Evolutionary conservation across 805 yeast genomes (phyloP).

Genomic region (Hagleromyces aurorensis): DNA sequence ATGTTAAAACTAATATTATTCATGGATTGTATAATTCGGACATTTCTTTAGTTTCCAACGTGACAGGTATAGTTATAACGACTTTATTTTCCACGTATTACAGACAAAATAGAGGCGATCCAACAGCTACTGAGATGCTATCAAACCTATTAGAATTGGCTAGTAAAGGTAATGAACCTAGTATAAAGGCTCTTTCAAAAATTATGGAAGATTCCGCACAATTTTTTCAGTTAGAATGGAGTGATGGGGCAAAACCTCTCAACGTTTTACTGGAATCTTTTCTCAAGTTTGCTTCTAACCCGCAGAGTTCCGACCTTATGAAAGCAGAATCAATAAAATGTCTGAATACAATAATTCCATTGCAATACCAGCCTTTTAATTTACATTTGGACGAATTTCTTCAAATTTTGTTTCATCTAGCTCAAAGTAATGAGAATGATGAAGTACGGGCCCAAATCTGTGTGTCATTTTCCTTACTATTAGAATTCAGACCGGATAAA

Average conservation of each 20-base stretch:
- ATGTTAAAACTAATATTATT: conserved; percentile 38
- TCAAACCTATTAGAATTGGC: conserved; percentile 60
- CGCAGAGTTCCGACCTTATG: conserved; percentile 35
- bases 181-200: conserved; percentile 67
- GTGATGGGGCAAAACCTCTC: conserved; percentile 51
- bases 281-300: conserved; percentile 41
- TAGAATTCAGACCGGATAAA: conserved; percentile 76
- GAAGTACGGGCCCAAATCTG: conserved; percentile 69
- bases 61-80: conserved; percentile 86
- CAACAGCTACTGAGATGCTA: conserved; percentile 56
- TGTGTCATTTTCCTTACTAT: conserved; percentile 58
- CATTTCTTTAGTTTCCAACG: conserved; percentile 56
- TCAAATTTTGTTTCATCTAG: conserved; percentile 56
- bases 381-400: conserved; percentile 61
- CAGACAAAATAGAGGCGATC: conserved; percentile 31
- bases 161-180: conserved; percentile 35
- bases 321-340: conserved; percentile 61
- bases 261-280: conserved; percentile 60
- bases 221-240: conserved; percentile 55
- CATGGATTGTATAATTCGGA: conserved; percentile 32
- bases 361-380: conserved; percentile 58
- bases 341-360: conserved; percentile 65
- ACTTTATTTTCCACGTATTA: conserved; percentile 54
- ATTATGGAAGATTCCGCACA: conserved; percentile 83
- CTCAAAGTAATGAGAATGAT: conserved; percentile 46